These are phyloP conservation scores for Trametes maxima DNA, from an alignment of 768 basidiomycete genomes.

Conservation along the genomic window DNA sequence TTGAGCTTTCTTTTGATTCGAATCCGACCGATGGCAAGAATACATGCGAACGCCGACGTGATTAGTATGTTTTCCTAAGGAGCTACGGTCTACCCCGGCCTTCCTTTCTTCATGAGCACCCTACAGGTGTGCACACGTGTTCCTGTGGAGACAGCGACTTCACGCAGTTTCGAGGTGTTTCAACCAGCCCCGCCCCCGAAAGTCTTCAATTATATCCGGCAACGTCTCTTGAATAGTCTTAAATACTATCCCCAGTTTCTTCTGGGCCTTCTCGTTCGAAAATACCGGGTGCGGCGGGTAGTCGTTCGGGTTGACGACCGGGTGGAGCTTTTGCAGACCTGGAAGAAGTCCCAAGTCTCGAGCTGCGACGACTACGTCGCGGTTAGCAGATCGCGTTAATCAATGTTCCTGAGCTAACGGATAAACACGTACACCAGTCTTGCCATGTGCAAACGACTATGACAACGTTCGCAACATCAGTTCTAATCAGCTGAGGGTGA, in stretches of 20 bases:
- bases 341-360: neutral
- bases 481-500: neutral
- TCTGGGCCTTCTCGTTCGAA: slow-evolving; percentile 37
- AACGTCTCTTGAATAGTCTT: slow-evolving; percentile 42
- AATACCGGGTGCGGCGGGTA: neutral
- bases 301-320: neutral
- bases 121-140: neutral
- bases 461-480: neutral
- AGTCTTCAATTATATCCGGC: slow-evolving; percentile 44
- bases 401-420: neutral
- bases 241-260: slow-evolving; percentile 46
- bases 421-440: slow-evolving; percentile 19
- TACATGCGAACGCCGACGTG: no score
- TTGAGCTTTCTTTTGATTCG: no score
- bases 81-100: no score
- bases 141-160: neutral
- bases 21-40: no score
- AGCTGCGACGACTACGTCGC: slow-evolving; percentile 20
- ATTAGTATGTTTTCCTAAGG: no score
- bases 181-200: slow-evolving; percentile 40
- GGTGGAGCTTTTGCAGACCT: neutral
- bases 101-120: no score
- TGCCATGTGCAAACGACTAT: slow-evolving; percentile 19
- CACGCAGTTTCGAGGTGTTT: neutral
- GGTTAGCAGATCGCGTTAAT: neutral